Percentiles rank a stretch among this genome's conserved stretches.
Evolutionary conservation across 228 moss, liverwort and hornwort genomes (phyloP).

Genomic region (Sphagnum magellanicum): DNA sequence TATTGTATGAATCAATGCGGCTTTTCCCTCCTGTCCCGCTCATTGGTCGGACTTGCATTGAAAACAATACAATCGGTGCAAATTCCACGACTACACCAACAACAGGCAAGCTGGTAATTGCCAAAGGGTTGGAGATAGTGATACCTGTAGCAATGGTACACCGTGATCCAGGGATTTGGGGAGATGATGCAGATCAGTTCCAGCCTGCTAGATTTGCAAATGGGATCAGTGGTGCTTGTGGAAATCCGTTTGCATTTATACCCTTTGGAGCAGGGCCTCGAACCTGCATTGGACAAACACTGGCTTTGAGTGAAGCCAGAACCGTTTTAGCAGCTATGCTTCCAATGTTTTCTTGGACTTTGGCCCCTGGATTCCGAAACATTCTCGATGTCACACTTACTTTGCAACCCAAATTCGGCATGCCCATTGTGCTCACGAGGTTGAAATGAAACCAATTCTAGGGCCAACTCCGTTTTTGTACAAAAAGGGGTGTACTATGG

Average conservation of each 20-base stretch:
- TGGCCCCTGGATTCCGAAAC: conserved; percentile 63
- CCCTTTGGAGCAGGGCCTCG: conserved; percentile 89
- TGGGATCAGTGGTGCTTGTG: conserved; percentile 76
- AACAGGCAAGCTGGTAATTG: conserved; percentile 24
- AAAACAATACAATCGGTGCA: conserved; percentile 49
- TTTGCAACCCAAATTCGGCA: conserved; percentile 73
- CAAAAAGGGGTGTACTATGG: too few species aligned
- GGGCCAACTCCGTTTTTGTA: too few species aligned
- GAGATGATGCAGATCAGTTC: conserved; percentile 67
- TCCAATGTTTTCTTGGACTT: conserved; percentile 51
- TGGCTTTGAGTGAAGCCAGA: conserved; percentile 77
- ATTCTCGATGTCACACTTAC: conserved; percentile 75
- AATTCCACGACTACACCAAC: not conserved
- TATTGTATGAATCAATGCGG: conserved; percentile 65
- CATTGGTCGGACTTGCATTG: conserved; percentile 54
- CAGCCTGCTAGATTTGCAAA: conserved; percentile 79
- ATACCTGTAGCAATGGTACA: conserved; percentile 75
- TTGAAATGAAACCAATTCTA: conserved; percentile 13
- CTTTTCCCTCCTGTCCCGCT: conserved; percentile 84
- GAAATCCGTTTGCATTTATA: conserved; percentile 62
- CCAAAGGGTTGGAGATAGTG: conserved; percentile 66
- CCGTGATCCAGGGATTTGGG: conserved; percentile 60
- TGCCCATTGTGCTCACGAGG: conserved; percentile 62
- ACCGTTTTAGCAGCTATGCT: conserved; percentile 69
- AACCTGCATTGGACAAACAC: conserved; percentile 77